Evolutionary conservation across 768 basidiomycete genomes (phyloP).

Genomic region (Russula griseocarnosa): DNA sequence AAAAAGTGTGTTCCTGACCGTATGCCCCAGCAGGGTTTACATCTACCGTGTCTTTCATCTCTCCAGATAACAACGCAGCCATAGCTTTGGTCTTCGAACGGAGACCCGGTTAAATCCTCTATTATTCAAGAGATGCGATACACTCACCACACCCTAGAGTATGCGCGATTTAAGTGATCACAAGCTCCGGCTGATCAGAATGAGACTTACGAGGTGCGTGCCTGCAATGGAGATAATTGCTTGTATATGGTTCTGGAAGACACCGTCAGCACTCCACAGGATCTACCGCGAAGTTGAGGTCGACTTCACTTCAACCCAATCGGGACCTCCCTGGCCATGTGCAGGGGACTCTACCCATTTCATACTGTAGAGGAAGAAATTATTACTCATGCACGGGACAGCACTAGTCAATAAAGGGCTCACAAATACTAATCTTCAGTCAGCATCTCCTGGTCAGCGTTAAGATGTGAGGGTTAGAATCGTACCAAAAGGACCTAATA

Average conservation of each 20-base stretch:
- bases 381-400: background rate
- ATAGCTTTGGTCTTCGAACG: conserved; percentile 81
- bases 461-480: conserved; percentile 1
- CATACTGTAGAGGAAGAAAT: conserved; percentile 47
- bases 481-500: conserved; percentile 46
- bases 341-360: conserved; percentile 94
- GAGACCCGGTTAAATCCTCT: background rate
- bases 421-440: conserved; percentile 71
- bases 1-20: conserved; percentile 39
- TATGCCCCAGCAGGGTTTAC: conserved; percentile 78
- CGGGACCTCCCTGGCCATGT: conserved; percentile 74
- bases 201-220: conserved; percentile 65
- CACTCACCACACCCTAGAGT: conserved; percentile 66
- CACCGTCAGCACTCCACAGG: background rate
- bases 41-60: conserved; percentile 92
- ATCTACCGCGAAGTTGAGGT: background rate
- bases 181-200: background rate
- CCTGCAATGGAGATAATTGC: conserved; percentile 82
- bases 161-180: background rate
- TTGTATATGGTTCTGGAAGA: conserved; percentile 71
- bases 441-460: background rate
- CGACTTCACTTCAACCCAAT: conserved; percentile 81
- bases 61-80: conserved; percentile 91
- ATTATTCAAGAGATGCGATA: background rate
- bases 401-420: conserved; percentile 33